Evolutionary conservation across 2,329 filamentous ascomycete species (phyloP).

Genomic region (Botrytis paeoniae): DNA sequence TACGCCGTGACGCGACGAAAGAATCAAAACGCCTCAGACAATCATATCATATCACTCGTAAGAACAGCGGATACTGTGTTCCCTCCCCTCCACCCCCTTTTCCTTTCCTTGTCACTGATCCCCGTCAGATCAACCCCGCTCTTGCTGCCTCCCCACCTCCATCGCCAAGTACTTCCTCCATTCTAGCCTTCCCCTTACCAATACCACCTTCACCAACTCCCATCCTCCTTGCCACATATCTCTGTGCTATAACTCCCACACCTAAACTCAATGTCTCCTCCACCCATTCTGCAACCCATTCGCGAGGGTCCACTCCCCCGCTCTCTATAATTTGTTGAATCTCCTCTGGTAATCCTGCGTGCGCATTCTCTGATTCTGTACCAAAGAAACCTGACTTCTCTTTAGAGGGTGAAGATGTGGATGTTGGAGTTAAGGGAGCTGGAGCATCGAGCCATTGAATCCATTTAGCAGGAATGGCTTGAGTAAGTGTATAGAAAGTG

Average conservation of each 20-base stretch:
- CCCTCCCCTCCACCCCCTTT: background rate
- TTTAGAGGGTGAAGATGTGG: constrained; percentile 32
- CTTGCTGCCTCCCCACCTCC: constrained; percentile 58
- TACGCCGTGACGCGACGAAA: background rate
- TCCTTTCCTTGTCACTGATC: background rate
- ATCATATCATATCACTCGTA: background rate
- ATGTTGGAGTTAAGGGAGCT: constrained; percentile 52
- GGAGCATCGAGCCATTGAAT: constrained; percentile 85
- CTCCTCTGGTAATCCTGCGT: constrained; percentile 67
- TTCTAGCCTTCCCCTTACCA: constrained; percentile 59
- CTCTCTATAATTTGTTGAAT: constrained; percentile 80
- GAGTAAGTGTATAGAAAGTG: constrained; percentile 77
- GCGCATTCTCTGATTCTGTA: constrained; percentile 43
- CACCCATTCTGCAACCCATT: constrained; percentile 98
- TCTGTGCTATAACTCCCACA: constrained; percentile 84
- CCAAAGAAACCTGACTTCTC: constrained; percentile 35
- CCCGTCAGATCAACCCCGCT: constrained; percentile 45
- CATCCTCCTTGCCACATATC: constrained; percentile 94
- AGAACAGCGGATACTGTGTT: background rate
- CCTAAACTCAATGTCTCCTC: constrained; percentile 79
- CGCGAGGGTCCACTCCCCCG: constrained; percentile 80
- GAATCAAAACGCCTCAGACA: background rate
- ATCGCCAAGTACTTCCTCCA: constrained; percentile 54
- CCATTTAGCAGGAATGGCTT: constrained; percentile 82
- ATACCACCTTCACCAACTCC: constrained; percentile 80